phyloP scores from a whole-genome alignment of 2,329 filamentous ascomycete species.

The Cyphellophora attinorum region DNA sequence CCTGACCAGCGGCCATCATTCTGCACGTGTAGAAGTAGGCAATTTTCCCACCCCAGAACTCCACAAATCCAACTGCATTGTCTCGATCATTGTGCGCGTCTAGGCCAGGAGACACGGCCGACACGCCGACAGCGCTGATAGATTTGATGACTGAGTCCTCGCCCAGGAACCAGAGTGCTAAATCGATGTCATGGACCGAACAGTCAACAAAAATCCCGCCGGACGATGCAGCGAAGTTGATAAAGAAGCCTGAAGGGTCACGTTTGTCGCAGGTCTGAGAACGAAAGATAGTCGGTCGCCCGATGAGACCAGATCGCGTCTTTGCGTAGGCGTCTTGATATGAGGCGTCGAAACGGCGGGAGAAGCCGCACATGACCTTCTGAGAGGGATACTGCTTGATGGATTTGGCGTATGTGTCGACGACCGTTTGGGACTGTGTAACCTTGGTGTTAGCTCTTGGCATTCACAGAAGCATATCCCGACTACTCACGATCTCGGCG shows the following conservation, averaged over 20 bases:
- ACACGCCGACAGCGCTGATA: constrained; percentile 48
- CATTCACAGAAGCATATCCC: not conserved
- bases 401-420: constrained; percentile 34
- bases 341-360: constrained; percentile 55
- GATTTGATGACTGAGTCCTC: constrained; percentile 45
- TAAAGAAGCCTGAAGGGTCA: constrained; percentile 58
- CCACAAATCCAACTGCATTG: constrained; percentile 54
- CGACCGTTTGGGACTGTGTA: constrained; percentile 47
- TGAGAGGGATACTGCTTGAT: constrained; percentile 46
- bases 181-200: constrained; percentile 61
- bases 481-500: constrained; percentile 45
- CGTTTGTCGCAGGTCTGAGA: constrained; percentile 60
- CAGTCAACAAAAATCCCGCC: constrained; percentile 65
- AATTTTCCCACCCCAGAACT: constrained; percentile 55
- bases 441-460: not conserved
- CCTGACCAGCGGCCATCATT: constrained; percentile 61
- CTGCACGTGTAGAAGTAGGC: constrained; percentile 55
- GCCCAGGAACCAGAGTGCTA: constrained; percentile 56
- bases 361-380: constrained; percentile 60
- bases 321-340: constrained; percentile 52
- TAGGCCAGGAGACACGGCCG: constrained; percentile 49
- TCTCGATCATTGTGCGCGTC: constrained; percentile 50
- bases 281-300: constrained; percentile 50
- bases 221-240: constrained; percentile 54
- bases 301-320: constrained; percentile 46